Conservation (phyloP, 2,329 filamentous ascomycete genomes). For the Chaetomiaceae sp. region DNA sequence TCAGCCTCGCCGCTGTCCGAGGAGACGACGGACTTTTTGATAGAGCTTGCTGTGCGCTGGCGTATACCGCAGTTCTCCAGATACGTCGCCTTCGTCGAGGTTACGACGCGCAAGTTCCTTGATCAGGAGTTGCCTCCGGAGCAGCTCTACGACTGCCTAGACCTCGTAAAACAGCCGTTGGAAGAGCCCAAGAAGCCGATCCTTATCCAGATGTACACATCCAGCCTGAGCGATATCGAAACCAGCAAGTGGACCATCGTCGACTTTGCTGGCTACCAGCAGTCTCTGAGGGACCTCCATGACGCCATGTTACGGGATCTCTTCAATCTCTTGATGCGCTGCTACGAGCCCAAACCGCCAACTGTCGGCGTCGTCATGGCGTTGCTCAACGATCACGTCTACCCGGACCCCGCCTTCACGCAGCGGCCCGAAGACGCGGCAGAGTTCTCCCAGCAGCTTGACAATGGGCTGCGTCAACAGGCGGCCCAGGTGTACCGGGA, state of each 20-base stretch:
- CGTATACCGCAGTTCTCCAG: constrained; percentile 79
- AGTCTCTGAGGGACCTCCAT: constrained; percentile 68
- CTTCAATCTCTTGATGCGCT: constrained; percentile 80
- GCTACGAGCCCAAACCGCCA: constrained; percentile 84
- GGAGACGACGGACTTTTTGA: constrained; percentile 75
- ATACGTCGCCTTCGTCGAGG: constrained; percentile 76
- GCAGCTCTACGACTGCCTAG: constrained; percentile 78
- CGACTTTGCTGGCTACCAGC: constrained; percentile 68
- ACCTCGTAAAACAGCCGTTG: constrained; percentile 69
- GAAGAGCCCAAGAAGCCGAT: constrained; percentile 62
- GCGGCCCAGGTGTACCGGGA: constrained; percentile 76
- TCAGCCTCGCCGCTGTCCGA: constrained; percentile 60
- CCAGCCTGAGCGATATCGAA: constrained; percentile 53
- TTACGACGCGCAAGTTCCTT: constrained; percentile 77
- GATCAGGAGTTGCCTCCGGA: constrained; percentile 77
- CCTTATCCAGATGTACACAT: constrained; percentile 48
- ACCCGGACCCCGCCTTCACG: constrained; percentile 70
- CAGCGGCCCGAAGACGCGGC: constrained; percentile 65
- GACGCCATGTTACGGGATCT: constrained; percentile 82
- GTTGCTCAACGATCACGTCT: constrained; percentile 76
- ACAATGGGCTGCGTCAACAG: constrained; percentile 66
- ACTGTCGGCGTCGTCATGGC: constrained; percentile 75
- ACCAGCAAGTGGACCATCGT: constrained; percentile 62
- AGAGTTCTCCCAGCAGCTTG: constrained; percentile 67
- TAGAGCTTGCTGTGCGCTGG: constrained; percentile 84